A percentile compares a stretch with the other conserved stretches of the same genome.
These are phyloP conservation scores for Pichia sp. DNA, from an alignment of 1,139 yeast species.

Conservation along the genomic window DNA sequence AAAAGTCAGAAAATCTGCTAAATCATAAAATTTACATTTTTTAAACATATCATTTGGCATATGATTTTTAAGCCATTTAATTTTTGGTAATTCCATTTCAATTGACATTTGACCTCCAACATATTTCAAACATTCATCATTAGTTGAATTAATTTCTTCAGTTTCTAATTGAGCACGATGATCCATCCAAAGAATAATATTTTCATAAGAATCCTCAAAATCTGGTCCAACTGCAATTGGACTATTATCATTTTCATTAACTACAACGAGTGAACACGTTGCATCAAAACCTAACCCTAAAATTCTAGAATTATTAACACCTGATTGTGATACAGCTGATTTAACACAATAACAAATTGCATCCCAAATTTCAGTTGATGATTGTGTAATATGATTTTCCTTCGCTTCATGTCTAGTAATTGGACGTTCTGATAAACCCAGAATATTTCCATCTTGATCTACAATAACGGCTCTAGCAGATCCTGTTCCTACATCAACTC, in stretches of 20 bases:
- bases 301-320: constrained; percentile 58
- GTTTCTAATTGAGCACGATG: constrained; percentile 94
- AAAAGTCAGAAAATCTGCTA: constrained; percentile 86
- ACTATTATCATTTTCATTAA: constrained; percentile 55
- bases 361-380: constrained; percentile 90
- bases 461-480: constrained; percentile 93
- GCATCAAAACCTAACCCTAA: constrained; percentile 95
- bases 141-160: constrained; percentile 68
- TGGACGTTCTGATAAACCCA: constrained; percentile 75
- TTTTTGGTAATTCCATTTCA: constrained; percentile 97
- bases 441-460: constrained; percentile 73
- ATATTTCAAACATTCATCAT: constrained; percentile 73
- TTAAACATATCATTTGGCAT: constrained; percentile 58
- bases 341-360: constrained; percentile 79
- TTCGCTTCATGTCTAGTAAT: constrained; percentile 71
- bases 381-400: constrained; percentile 71
- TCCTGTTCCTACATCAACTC: constrained; percentile 97
- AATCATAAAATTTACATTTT: constrained; percentile 79
- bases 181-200: constrained; percentile 96
- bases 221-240: constrained; percentile 94
- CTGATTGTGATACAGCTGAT: constrained; percentile 65
- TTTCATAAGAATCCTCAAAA: constrained; percentile 63
- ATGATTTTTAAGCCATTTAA: constrained; percentile 90
- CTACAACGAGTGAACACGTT: constrained; percentile 87
- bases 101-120: constrained; percentile 98